Evolutionary conservation across 2,329 filamentous ascomycete genomes (phyloP), one percentile per base, ranked within the genome.

Genomic region (Berkeleyomyces rouxiae): DNA sequence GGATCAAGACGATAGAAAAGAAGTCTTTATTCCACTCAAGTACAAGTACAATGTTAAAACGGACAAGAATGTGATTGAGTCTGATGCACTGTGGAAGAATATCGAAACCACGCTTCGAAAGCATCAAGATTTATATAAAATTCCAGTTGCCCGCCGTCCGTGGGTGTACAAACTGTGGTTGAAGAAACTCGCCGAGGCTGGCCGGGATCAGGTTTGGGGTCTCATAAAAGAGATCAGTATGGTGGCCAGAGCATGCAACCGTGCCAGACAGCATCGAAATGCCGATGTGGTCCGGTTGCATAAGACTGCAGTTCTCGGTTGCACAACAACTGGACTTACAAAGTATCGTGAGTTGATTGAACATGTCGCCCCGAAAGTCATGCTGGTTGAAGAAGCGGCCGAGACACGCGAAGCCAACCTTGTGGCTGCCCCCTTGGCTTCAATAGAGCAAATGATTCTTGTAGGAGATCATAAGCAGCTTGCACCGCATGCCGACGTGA

Each of bases 391-490:
- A 74, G 86, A 93, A 73, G 86, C 87, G 0, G 89, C 88, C 0
- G 88, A 95, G 70, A 87, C 85, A 0, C 78, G 84, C 4, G 86
- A 88, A 69, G 81, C 82, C 5, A 80, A 79, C 59, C 78, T 82
- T 44, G 72, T 76, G 0, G 78, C 79, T 0, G 79, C 78, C 0
- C 67, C 81, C 6, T 78, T 79, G 44, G 75, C 75, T 2, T 77
- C 75, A 1, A 69, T 83, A 1, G 74, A 82, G 57, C 80, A 82
- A 62, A 71, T 83, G 0, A 74, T 82, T 3, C 72, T 83, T 0
- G 76, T 95, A 0, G 89, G 90, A 0, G 89, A 95, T 68, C 89
- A 95, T 67, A 81, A 88, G 71, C 90, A 95, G 69, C 76, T 95
- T 1, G 81, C 84, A 7, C 88, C 85, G 0, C 81, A 84, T 55